A percentile compares a stretch with the other conserved stretches of the same genome.
These are phyloP conservation scores for Populus deltoides DNA, from an alignment of 345 rosid genomes.

Conservation along the genomic window DNA sequence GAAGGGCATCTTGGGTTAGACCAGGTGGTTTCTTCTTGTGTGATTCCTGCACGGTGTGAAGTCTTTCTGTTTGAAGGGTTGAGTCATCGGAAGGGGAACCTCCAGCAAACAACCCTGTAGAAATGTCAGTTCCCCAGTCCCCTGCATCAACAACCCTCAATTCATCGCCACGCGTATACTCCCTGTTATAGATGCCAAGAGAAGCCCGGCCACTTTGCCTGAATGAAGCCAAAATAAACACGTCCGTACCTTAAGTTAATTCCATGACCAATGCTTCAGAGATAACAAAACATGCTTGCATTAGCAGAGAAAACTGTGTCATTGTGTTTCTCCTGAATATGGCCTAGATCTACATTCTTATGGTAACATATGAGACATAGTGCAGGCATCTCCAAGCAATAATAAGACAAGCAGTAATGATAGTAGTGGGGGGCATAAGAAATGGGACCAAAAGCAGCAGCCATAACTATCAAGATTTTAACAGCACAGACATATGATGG, in stretches of 20 bases:
- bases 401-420: background rate
- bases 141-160: slow-evolving; percentile 43
- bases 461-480: background rate
- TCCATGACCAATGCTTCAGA: background rate
- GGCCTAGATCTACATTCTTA: background rate
- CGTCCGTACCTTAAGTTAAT: slow-evolving; percentile 8
- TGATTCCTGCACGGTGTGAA: slow-evolving; percentile 23
- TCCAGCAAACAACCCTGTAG: slow-evolving; percentile 19
- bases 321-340: background rate
- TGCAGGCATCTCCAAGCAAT: background rate
- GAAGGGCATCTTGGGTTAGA: slow-evolving; percentile 51
- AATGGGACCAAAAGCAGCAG: background rate
- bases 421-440: background rate
- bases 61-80: slow-evolving; percentile 33
- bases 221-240: slow-evolving; percentile 14
- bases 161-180: slow-evolving; percentile 30
- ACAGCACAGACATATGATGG: background rate
- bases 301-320: background rate
- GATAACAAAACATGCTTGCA: background rate
- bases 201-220: slow-evolving; percentile 44
- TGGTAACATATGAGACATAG: background rate
- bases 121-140: slow-evolving; percentile 40
- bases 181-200: slow-evolving; percentile 16
- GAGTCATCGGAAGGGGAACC: slow-evolving; percentile 22
- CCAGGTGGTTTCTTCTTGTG: slow-evolving; percentile 73